Percentiles rank a stretch among this genome's conserved stretches.
Evolutionary conservation across 768 basidiomycete species (phyloP).

Genomic region (Dendrothele bispora): DNA sequence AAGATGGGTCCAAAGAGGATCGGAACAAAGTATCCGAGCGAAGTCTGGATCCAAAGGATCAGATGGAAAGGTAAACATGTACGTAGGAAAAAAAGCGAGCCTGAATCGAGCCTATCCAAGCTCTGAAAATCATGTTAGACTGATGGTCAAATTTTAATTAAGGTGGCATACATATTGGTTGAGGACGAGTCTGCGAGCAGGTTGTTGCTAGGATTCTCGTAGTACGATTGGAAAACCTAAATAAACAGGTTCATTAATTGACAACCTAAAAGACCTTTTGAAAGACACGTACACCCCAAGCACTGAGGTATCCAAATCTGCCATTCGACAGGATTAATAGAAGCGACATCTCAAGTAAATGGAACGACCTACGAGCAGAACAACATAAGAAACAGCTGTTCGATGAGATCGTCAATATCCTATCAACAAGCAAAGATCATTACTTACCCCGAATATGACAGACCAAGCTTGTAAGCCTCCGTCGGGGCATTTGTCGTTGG

Average conservation of each 20-base stretch:
- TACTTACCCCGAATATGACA: conserved; percentile 33
- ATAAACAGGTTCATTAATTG: background rate
- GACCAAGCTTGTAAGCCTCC: conserved; percentile 42
- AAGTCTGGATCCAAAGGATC: conserved; percentile 28
- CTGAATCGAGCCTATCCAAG: conserved; percentile 63
- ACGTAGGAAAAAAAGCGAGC: conserved; percentile 19
- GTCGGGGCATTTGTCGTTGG: conserved; percentile 25
- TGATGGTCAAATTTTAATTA: background rate
- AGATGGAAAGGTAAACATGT: background rate
- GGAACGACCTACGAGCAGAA: background rate
- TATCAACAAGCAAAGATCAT: background rate
- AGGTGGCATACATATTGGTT: conserved; percentile 15
- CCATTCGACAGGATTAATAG: conserved; percentile 10
- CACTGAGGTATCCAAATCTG: conserved; percentile 46
- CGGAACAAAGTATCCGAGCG: conserved; percentile 36
- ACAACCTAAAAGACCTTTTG: background rate
- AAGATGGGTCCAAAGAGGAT: conserved; percentile 48
- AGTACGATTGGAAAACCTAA: conserved; percentile 19
- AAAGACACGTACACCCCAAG: conserved; percentile 38
- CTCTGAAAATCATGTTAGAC: conserved; percentile 19
- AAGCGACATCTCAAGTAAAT: background rate
- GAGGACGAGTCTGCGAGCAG: conserved; percentile 12
- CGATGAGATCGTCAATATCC: background rate
- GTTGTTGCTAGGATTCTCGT: conserved; percentile 12
- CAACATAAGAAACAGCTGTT: conserved; percentile 1